Evolutionary conservation across 129 eudicot genomes (phyloP).

Genomic region (Deinandra increscens): DNA sequence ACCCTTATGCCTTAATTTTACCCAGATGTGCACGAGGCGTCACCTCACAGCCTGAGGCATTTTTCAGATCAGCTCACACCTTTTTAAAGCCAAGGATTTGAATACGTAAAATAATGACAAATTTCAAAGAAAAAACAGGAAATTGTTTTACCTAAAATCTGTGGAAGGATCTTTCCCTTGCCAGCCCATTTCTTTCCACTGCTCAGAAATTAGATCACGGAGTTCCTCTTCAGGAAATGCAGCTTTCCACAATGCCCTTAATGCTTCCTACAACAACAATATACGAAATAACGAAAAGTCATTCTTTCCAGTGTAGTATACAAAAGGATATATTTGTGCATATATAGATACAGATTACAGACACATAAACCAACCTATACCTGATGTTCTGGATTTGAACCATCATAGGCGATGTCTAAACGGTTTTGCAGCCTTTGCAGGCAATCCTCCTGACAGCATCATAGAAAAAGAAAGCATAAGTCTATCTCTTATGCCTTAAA

Average conservation of each 20-base stretch:
- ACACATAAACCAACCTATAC: slow-evolving; percentile 30
- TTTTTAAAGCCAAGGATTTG: too few relatives aligned
- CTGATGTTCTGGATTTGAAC: slow-evolving; percentile 83
- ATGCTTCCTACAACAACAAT: slow-evolving; percentile 60
- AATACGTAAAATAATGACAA: background rate
- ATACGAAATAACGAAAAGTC: background rate
- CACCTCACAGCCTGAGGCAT: too few relatives aligned
- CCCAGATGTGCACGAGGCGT: too few relatives aligned
- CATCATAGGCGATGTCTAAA: slow-evolving; percentile 78
- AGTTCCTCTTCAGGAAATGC: slow-evolving; percentile 92
- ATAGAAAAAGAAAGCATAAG: slow-evolving; percentile 24
- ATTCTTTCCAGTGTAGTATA: background rate
- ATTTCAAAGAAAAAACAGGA: slow-evolving; percentile 2
- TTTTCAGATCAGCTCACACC: too few relatives aligned
- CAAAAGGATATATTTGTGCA: background rate
- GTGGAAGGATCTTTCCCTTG: slow-evolving; percentile 99
- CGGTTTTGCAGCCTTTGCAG: slow-evolving; percentile 80
- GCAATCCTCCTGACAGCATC: slow-evolving; percentile 70
- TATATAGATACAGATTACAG: background rate
- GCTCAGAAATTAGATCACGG: slow-evolving; percentile 77
- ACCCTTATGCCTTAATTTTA: too few relatives aligned
- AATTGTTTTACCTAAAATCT: slow-evolving; percentile 67
- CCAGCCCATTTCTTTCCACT: slow-evolving; percentile 99
- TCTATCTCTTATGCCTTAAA: background rate
- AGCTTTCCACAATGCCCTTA: slow-evolving; percentile 84